A percentile compares a stretch with the other conserved stretches of the same genome.
phyloP scores from a whole-genome alignment of 345 rosid species.

The Populus alba region DNA sequence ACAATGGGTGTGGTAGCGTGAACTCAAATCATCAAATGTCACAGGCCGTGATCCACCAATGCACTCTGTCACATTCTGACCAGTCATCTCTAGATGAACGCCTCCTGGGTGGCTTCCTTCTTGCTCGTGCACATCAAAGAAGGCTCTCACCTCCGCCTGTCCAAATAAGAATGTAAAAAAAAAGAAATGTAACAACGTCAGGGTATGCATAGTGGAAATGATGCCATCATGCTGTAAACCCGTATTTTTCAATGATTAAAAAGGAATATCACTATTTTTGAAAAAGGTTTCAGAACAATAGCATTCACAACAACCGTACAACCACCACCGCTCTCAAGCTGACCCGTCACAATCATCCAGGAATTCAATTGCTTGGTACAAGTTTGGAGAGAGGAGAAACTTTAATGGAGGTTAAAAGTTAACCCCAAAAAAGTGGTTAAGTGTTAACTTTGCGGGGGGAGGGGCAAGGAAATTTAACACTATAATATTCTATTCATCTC shows the following conservation, averaged over 20 bases:
- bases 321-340: neutral
- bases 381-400: too few relatives aligned
- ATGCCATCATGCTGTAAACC: neutral
- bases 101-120: slow-evolving; percentile 34
- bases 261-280: neutral
- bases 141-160: slow-evolving; percentile 34
- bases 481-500: too few relatives aligned
- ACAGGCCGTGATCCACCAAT: slow-evolving; percentile 31
- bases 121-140: slow-evolving; percentile 33
- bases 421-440: too few relatives aligned
- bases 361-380: neutral
- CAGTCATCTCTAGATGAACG: slow-evolving; percentile 34
- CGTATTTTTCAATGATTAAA: neutral
- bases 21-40: slow-evolving; percentile 31
- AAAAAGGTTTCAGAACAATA: neutral
- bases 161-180: neutral
- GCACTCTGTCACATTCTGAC: slow-evolving; percentile 35
- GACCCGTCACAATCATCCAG: neutral
- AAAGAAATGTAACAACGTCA: neutral
- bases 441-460: too few relatives aligned
- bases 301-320: neutral
- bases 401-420: too few relatives aligned
- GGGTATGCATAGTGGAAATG: neutral
- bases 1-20: slow-evolving; percentile 31
- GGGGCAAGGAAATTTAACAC: too few relatives aligned